Evolutionary conservation across 768 basidiomycete species (phyloP), one percentile per base, ranked within the genome.

Genomic region (Multifurca ochricompacta): DNA sequence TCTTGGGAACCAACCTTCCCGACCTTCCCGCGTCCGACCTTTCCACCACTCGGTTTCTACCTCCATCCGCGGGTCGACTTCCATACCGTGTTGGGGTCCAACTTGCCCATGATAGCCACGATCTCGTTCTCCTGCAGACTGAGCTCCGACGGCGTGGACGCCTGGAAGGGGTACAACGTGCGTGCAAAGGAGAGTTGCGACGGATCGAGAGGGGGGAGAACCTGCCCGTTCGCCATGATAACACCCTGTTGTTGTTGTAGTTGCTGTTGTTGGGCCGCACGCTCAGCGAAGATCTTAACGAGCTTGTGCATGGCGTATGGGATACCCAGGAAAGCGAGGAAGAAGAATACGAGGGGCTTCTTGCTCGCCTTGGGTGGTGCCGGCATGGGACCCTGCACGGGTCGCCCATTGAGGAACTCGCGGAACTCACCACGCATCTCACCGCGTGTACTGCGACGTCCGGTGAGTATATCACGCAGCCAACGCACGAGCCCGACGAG

Each of bases 251-350:
- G 73, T 61, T 59, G 70, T 58, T 41, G 39, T 3, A 31, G 39
- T 6, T 67, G 75, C 64, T 72, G 69, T 27, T 77, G 74, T 5
- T 71, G 73, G 34, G 73, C 74, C 8, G 79, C 80, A 19, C 87
- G 82, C 57, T 78, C 79, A 47, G 81, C 77, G 41, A 96, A 78
- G 16, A 91, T 70, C 54, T 78, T 81, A 64, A 98, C 83, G 59
- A 99, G 82, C 62, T 84, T 86, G 51, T 88, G 79, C 91, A 99
- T 96, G 49, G 86, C 83, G 62, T 87, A 97, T 0, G 95, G 96
- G 44, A 99, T 70, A 50, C 96, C 96, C 64, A 98, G 77, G 53
- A 96, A 82, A 25, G 94, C 91, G 54, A 97, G 80, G 61, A 99
- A 78, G 78, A 99, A 98, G 59, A 97, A 74, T 66, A 97, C 72